Percentiles rank a stretch among this genome's conserved stretches.
Conservation (phyloP, 306 rosid species). For the Arachis hypogaea region DNA sequence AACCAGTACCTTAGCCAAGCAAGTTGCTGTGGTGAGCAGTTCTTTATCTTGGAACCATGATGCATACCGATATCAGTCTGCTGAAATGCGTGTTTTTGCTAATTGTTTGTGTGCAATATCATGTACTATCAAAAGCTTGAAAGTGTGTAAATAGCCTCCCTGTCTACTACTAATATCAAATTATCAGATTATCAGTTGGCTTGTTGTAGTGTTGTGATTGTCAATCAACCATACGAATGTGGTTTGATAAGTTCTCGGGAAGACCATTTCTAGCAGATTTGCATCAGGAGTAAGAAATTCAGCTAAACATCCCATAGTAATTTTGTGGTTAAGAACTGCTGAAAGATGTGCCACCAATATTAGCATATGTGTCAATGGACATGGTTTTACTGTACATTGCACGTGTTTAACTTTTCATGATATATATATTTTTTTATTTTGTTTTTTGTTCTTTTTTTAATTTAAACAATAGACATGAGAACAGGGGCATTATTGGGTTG, state of each 20-base stretch:
- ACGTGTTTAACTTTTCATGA: slow-evolving; percentile 5
- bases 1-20: slow-evolving; percentile 39
- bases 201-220: background rate
- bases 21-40: slow-evolving; percentile 56
- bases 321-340: slow-evolving; percentile 12
- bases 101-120: no score
- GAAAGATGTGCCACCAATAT: slow-evolving; percentile 17
- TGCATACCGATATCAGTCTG: background rate
- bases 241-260: background rate
- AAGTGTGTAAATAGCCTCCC: no score
- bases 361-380: slow-evolving; percentile 1
- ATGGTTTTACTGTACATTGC: background rate
- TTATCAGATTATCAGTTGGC: no score
- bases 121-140: no score
- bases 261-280: background rate
- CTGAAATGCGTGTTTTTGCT: background rate
- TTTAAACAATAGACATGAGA: background rate
- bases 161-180: no score
- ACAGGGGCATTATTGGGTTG: background rate
- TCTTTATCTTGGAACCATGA: slow-evolving; percentile 32
- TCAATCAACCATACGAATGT: background rate
- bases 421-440: no score
- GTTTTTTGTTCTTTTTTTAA: background rate
- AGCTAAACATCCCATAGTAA: background rate
- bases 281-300: background rate